These are phyloP conservation scores for Penicillium ucsense DNA, from an alignment of 495 filamentous ascomycete species.

Conservation along the genomic window DNA sequence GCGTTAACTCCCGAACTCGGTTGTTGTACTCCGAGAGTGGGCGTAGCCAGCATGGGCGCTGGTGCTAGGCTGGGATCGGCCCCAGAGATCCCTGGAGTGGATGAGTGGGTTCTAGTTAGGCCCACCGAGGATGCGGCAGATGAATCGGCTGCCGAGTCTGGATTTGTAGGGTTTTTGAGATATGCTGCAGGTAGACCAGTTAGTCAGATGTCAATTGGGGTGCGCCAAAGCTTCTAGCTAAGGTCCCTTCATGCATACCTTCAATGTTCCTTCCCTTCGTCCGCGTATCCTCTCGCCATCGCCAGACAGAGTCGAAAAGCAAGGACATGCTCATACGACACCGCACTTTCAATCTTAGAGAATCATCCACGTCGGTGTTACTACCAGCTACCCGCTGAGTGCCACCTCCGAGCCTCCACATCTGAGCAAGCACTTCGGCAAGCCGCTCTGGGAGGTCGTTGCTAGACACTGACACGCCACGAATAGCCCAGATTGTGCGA, in stretches of 20 bases:
- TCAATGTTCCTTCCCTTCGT: constrained; percentile 72
- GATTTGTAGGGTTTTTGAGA: constrained; percentile 79
- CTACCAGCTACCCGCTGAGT: constrained; percentile 21
- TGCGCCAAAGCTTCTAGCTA: too few species aligned
- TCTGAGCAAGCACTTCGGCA: constrained; percentile 82
- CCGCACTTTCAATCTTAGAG: constrained; percentile 71
- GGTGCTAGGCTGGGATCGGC: constrained; percentile 41
- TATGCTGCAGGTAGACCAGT: constrained; percentile 37
- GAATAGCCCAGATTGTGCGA: constrained; percentile 64
- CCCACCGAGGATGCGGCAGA: constrained; percentile 51
- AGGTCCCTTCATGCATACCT: constrained; percentile 21
- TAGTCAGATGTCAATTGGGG: background rate
- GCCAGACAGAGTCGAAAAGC: constrained; percentile 87
- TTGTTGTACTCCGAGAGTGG: constrained; percentile 23
- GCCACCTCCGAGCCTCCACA: constrained; percentile 71
- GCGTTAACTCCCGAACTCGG: constrained; percentile 29
- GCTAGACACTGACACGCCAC: constrained; percentile 64
- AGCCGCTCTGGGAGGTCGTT: constrained; percentile 83
- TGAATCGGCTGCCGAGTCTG: constrained; percentile 66
- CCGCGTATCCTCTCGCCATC: constrained; percentile 83
- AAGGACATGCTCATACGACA: constrained; percentile 90
- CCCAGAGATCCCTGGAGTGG: constrained; percentile 28
- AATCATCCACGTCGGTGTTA: constrained; percentile 49
- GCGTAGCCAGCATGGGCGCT: constrained; percentile 27
- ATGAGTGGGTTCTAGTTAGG: constrained; percentile 19